Evolutionary conservation across 768 basidiomycete genomes (phyloP).

Genomic region (Mycena capillaripes): DNA sequence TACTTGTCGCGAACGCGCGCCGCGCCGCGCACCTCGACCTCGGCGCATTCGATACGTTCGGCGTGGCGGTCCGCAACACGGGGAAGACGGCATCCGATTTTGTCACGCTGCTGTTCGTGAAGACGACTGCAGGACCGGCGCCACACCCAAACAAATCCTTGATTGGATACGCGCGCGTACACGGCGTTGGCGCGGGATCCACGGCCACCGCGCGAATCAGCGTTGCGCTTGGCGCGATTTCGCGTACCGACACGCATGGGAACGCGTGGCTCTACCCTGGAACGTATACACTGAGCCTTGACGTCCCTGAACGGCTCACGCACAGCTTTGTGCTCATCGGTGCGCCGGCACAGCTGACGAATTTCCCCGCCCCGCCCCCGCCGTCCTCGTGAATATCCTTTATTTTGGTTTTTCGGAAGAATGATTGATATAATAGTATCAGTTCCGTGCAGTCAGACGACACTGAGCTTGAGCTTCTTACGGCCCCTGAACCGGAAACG

Average conservation of each 20-base stretch:
- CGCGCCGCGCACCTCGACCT: conserved; percentile 53
- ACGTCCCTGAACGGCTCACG: conserved; percentile 35
- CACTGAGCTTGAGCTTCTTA: conserved; percentile 26
- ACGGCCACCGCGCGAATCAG: conserved; percentile 29
- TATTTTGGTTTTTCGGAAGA: conserved; percentile 22
- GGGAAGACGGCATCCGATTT: conserved; percentile 67
- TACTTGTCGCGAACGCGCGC: conserved; percentile 48
- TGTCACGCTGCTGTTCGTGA: conserved; percentile 67
- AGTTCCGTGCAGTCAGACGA: conserved; percentile 31
- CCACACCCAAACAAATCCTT: conserved; percentile 68
- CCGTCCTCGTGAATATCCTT: conserved; percentile 32
- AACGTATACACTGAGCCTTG: conserved; percentile 30
- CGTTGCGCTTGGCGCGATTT: conserved; percentile 26
- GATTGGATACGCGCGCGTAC: conserved; percentile 59
- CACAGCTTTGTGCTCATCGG: conserved; percentile 33
- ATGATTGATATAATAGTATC: conserved; percentile 29
- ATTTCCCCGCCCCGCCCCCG: conserved; percentile 34
- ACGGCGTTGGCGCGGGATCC: conserved; percentile 17
- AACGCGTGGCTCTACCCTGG: conserved; percentile 36
- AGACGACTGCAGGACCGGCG: conserved; percentile 61
- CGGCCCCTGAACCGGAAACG: not conserved
- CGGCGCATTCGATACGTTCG: conserved; percentile 63
- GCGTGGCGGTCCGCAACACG: conserved; percentile 62
- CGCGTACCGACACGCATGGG: conserved; percentile 30
- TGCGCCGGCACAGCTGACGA: conserved; percentile 21